Evolutionary conservation across 2,329 filamentous ascomycete species (phyloP).

Genomic region (Trichoderma cornu-damae): DNA sequence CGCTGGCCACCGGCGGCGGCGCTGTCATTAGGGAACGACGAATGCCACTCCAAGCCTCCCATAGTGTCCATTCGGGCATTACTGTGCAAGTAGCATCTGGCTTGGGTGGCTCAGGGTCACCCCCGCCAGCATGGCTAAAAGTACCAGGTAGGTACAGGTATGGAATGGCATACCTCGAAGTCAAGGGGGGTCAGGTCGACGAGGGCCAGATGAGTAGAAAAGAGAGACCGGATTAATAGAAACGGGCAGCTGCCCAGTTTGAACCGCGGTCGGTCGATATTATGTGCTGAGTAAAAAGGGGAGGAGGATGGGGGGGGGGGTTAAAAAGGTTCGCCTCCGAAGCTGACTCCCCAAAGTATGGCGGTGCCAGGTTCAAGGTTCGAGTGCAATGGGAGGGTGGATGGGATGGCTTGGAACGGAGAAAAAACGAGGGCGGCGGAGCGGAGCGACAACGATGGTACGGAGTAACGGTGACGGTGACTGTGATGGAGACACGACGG

Average conservation of each 20-base stretch:
- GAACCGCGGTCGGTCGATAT: neutral
- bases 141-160: too few relatives aligned
- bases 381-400: neutral
- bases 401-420: neutral
- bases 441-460: conserved; percentile 1
- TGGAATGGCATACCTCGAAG: conserved; percentile 1
- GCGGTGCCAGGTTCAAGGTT: neutral
- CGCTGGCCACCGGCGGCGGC: conserved; percentile 8
- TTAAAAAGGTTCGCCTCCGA: neutral
- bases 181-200: conserved; percentile 9
- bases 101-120: neutral
- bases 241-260: neutral
- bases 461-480: conserved; percentile 13
- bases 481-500: conserved; percentile 3
- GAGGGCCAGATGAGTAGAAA: conserved; percentile 3
- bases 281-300: neutral
- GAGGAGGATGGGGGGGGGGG: too few relatives aligned
- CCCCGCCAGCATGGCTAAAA: conserved; percentile 9
- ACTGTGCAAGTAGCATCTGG: conserved; percentile 2
- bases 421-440: neutral
- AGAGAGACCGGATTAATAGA: neutral
- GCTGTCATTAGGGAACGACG: conserved; percentile 6
- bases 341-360: neutral
- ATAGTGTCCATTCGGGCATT: conserved; percentile 11
- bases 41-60: conserved; percentile 2